phyloP scores from a whole-genome alignment of 2,329 filamentous ascomycete species.

The Trichothecium roseum region DNA sequence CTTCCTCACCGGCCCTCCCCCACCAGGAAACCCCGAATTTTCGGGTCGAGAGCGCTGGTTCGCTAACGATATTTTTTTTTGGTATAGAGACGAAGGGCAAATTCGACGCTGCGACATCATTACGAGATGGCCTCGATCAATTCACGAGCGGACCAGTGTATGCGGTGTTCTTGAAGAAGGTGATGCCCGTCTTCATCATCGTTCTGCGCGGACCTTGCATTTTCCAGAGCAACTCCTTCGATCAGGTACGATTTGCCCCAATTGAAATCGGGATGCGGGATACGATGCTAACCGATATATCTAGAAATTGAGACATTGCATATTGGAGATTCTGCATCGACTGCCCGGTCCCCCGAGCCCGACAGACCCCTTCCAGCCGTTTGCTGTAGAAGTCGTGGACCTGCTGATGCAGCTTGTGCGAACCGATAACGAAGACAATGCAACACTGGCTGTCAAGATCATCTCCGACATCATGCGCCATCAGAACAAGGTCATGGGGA shows the following conservation, averaged over 20 bases:
- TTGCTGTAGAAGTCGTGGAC: conserved; percentile 81
- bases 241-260: conserved; percentile 56
- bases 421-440: conserved; percentile 96
- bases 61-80: not conserved
- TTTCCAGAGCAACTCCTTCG: conserved; percentile 80
- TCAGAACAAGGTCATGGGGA: conserved; percentile 68
- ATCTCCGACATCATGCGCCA: conserved; percentile 95
- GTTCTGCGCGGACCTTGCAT: conserved; percentile 79
- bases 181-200: conserved; percentile 82
- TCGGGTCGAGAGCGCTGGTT: too few relatives aligned
- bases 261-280: not conserved
- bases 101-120: conserved; percentile 69
- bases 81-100: conserved; percentile 69
- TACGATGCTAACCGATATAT: conserved; percentile 8
- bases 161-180: conserved; percentile 67
- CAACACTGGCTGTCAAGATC: conserved; percentile 95
- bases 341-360: conserved; percentile 62
- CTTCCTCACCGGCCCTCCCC: not conserved
- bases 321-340: conserved; percentile 90
- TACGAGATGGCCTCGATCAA: conserved; percentile 86
- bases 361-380: conserved; percentile 74
- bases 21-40: not conserved
- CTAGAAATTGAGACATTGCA: conserved; percentile 80
- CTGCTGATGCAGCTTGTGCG: conserved; percentile 80
- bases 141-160: conserved; percentile 75